phyloP scores from a whole-genome alignment of 257 asterid species.

The Orobanche coerulescens region DNA sequence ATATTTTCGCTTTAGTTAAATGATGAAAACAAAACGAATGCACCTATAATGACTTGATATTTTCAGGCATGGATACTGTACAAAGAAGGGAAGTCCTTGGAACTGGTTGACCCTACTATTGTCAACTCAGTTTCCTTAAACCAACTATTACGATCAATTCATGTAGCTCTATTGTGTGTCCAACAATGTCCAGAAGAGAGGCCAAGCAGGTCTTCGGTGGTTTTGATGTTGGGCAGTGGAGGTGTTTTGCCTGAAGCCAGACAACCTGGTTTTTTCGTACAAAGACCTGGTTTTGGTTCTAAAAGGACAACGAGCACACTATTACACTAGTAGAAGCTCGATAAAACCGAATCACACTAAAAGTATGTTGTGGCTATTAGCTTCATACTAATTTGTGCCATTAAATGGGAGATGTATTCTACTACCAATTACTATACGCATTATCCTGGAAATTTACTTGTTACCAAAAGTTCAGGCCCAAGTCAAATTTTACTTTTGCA shows the following conservation, averaged over 20 bases:
- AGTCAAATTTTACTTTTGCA: too few species aligned
- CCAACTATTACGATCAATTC: background rate
- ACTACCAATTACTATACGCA: too few species aligned
- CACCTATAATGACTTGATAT: background rate
- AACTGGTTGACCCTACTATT: background rate
- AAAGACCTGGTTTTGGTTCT: background rate
- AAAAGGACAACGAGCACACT: background rate
- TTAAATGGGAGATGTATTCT: background rate
- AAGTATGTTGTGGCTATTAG: background rate
- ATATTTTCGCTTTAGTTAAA: too few species aligned
- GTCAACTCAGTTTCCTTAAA: background rate
- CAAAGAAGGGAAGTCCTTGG: background rate
- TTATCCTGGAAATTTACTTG: too few species aligned
- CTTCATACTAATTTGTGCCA: background rate
- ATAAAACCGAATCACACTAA: background rate
- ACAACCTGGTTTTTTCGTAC: background rate
- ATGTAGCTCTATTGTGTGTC: background rate
- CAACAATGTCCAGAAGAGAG: background rate
- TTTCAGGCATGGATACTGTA: background rate
- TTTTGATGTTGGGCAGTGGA: background rate
- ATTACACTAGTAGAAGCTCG: background rate
- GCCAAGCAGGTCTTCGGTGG: background rate
- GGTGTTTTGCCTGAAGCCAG: background rate
- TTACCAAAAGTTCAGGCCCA: too few species aligned
- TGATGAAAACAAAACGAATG: too few species aligned